Base-by-base conservation (phyloP, 2,329 filamentous ascomycete species). In the Trichoderma aggressivum region DNA sequence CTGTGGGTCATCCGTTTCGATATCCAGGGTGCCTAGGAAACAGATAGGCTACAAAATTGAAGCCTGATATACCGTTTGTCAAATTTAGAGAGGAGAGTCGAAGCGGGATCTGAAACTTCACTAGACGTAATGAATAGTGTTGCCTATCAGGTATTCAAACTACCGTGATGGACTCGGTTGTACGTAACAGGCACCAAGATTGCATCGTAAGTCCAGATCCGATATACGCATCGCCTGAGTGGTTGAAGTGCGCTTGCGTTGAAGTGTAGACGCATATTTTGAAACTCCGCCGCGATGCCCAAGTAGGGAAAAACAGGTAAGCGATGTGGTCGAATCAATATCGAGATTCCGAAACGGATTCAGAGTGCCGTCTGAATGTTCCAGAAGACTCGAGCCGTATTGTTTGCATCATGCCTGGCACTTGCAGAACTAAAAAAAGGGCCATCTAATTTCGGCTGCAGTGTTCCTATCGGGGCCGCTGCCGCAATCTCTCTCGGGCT, bases 361-460 rank as follows among this genome's bases (percentile, higher is more conserved):
- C 30, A 50, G 63, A 24, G 28, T 34, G 47, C 14, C 24, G 50
- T 30, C 26, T 43, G 63, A 58, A 66, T 43, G 50, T 58, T 58
- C 50, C 55, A 56, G 63, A 66, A 66, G 26, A 53, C 32, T 39
- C 32, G 47, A 16, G 59, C 59, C 14, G 14, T n/a, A 28, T 30
- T 24, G 10, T 11, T 47, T 18, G 21, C 59, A 43, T n/a, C 30
- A 39, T 12, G 11, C 50, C 50, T 32, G 47, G 24, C 34, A 12
- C 53, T 26, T 43, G 14, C 26, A 18, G 12, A 58, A 32, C 65
- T 68, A 68, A 68, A 60, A 68, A 68, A 68, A 68, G 65, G 21
- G 21, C 24, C 36, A 34, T 21, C 28, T 30, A 60, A 68, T 68
- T 68, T 68, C 65, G 65, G 65, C 36, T 43, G 55, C 28, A 50